Evolutionary conservation across 352 stramenopile genomes (phyloP), one percentile per base, ranked within the genome.

Genomic region (Globisporangium lucens): DNA sequence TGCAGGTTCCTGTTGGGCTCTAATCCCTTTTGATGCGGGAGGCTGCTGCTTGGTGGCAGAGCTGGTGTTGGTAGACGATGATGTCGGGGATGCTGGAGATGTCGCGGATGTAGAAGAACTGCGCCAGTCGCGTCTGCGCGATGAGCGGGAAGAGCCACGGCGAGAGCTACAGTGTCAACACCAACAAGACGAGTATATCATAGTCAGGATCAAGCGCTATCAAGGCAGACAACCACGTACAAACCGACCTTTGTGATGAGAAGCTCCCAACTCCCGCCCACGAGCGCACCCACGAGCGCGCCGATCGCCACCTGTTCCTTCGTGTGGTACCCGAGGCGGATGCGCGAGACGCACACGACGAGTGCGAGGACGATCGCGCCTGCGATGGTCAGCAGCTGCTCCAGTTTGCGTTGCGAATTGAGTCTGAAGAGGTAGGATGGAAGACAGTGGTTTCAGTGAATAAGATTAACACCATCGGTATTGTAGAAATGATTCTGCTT

Each of bases 241-340:
- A 7, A 47, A 43, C 36, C 5, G 33, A 38, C 36, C 24, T 75
- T 72, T 58, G 66, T 46, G 24, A 84, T 53, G 22, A 86, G 27
- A 10, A 79, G 60, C 62, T 91, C 81, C 87, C 87, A 95, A 10
- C 70, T 27, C 22, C 84, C 55, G 1, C 84, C 87, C 49, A 65
- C 66, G 17, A 82, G 29, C 3, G 70, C 60, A 17, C 88, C 88
- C 7, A 94, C 70, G 10, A 72, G 65, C 9, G 74, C 78, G 10
- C 88, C 88, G 12, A 80, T 80, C 6, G 71, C 22, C 27, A 93
- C 86, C 75, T 95, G 88, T n/a, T 89, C 83, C 20, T 74, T 67
- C 20, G 79, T 88, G 72, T 95, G 88, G 66, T 95, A 95, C 20
- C 86, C 85, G 20, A 95, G 73, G 27, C 84, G 87, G 7, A 94